Conservation (phyloP, 2,329 filamentous ascomycete genomes). For the Huntiella decipiens region DNA sequence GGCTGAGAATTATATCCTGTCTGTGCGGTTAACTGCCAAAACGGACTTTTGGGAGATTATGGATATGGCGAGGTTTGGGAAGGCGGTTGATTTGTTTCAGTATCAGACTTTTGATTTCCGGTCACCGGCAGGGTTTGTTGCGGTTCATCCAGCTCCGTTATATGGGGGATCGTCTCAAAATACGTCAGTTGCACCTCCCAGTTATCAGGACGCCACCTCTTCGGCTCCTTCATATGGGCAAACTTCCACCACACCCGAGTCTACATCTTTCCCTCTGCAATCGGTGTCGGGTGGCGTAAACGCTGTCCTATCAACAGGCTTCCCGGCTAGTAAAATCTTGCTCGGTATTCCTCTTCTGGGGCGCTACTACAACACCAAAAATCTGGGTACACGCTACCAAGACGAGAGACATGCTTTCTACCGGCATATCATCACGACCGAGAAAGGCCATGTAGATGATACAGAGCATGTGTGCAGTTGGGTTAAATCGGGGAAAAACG, state of each 20-base stretch:
- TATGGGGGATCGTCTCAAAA: no score
- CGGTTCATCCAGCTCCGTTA: no score
- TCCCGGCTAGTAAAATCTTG: conserved; percentile 1
- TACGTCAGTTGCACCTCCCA: no score
- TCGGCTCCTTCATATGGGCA: no score
- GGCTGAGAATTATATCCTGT: conserved; percentile 1
- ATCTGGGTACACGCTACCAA: not conserved
- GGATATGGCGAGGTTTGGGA: not conserved
- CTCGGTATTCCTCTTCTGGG: conserved; percentile 3
- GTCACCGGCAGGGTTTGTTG: no score
- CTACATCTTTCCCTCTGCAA: not conserved
- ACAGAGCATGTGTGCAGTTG: no score
- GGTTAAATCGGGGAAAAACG: no score
- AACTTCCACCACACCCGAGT: no score
- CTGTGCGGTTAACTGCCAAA: not conserved
- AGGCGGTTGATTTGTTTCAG: conserved; percentile 1
- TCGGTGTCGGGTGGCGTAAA: not conserved
- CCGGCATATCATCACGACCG: not conserved
- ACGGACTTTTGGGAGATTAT: no score
- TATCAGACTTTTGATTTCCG: conserved; percentile 2
- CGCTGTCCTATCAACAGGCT: not conserved
- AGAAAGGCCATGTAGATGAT: not conserved
- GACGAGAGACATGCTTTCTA: not conserved
- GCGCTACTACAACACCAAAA: not conserved
- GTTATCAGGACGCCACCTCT: no score